Evolutionary conservation across 495 filamentous ascomycete species (phyloP).

Genomic region (Polyplosphaeria fusca): DNA sequence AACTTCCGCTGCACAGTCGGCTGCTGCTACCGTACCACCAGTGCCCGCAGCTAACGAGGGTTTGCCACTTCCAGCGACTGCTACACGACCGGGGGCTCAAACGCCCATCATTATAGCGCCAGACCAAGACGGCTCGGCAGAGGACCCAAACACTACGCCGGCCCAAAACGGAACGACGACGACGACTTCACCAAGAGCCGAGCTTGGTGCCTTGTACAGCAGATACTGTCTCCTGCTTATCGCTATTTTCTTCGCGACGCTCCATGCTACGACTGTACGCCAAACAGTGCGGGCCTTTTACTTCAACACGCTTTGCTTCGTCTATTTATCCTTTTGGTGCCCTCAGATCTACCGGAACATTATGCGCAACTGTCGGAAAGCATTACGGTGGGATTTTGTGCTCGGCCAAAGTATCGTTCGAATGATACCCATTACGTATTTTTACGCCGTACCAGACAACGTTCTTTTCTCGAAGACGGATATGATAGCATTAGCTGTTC

Average conservation of each 20-base stretch:
- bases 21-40: conserved; percentile 22
- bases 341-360: conserved; percentile 91
- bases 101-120: conserved; percentile 77
- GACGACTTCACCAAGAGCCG: conserved; percentile 44
- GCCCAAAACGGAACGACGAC: conserved; percentile 28
- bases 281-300: conserved; percentile 64
- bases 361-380: conserved; percentile 84
- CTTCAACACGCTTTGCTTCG: conserved; percentile 61
- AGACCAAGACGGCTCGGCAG: conserved; percentile 71
- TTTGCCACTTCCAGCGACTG: conserved; percentile 64
- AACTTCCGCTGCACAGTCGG: conserved; percentile 22
- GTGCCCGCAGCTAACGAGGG: conserved; percentile 42
- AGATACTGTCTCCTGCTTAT: conserved; percentile 74
- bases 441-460: conserved; percentile 70
- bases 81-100: conserved; percentile 46
- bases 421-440: conserved; percentile 74
- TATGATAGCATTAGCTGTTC: conserved; percentile 54
- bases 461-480: conserved; percentile 76
- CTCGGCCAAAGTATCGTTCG: conserved; percentile 76
- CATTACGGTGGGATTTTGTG: conserved; percentile 83
- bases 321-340: conserved; percentile 85
- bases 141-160: conserved; percentile 42
- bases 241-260: conserved; percentile 65
- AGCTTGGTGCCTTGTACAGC: conserved; percentile 72
- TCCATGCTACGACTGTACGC: conserved; percentile 75